phyloP scores from a whole-genome alignment of 352 stramenopile species.

The Pythium volutum region DNA sequence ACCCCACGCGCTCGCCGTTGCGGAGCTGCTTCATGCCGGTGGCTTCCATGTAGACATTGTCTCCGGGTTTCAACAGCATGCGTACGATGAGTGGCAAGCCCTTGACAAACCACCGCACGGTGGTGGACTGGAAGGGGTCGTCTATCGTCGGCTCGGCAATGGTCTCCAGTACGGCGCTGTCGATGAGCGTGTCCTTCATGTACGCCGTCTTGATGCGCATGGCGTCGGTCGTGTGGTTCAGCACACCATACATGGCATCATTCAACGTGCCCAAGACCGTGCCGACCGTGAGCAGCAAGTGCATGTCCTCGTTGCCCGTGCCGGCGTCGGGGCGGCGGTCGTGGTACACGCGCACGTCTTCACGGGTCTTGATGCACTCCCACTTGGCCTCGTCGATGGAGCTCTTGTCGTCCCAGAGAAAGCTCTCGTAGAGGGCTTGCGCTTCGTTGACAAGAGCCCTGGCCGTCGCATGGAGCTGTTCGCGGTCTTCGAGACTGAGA shows the following conservation, averaged over 20 bases:
- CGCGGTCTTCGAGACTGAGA: slow-evolving; percentile 39
- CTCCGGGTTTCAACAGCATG: slow-evolving; percentile 39
- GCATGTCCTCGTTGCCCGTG: slow-evolving; percentile 7
- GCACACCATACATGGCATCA: slow-evolving; percentile 54
- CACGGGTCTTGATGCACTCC: slow-evolving; percentile 40
- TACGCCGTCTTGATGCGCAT: slow-evolving; percentile 58
- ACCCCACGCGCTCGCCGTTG: slow-evolving; percentile 49
- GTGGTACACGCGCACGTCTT: slow-evolving; percentile 39
- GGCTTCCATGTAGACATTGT: slow-evolving; percentile 56
- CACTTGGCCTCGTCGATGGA: slow-evolving; percentile 35
- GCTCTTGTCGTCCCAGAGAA: slow-evolving; percentile 33
- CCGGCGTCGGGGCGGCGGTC: slow-evolving; percentile 31
- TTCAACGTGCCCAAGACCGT: slow-evolving; percentile 43
- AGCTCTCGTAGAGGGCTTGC: slow-evolving; percentile 39
- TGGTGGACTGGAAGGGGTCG: slow-evolving; percentile 53
- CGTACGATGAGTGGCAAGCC: slow-evolving; percentile 39
- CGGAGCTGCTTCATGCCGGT: slow-evolving; percentile 39
- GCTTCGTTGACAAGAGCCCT: slow-evolving; percentile 42
- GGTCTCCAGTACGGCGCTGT: slow-evolving; percentile 48
- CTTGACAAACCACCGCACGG: slow-evolving; percentile 62
- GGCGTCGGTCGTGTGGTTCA: slow-evolving; percentile 32
- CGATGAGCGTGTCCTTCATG: slow-evolving; percentile 35
- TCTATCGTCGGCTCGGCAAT: slow-evolving; percentile 32
- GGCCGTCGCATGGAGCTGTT: slow-evolving; percentile 37
- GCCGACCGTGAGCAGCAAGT: slow-evolving; percentile 25